Evolutionary conservation across 140 eudicot genomes (phyloP), one percentile per base, ranked within the genome.

Genomic region (Cichorium intybus): DNA sequence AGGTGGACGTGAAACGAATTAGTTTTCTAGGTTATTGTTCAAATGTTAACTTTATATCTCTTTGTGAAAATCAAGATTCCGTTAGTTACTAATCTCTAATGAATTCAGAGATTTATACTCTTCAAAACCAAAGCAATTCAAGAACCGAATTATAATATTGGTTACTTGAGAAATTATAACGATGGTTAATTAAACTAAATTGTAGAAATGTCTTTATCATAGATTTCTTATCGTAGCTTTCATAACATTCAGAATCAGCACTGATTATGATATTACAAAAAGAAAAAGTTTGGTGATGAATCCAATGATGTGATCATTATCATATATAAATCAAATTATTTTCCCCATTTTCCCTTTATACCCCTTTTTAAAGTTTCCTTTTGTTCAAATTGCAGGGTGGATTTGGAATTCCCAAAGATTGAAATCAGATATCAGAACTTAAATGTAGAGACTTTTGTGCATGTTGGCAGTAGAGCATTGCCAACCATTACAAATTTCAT

Each of bases 391-490:
- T 84, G 80, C 88, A 93, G 99, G 62, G 99, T 88, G 59, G 90
- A 90, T 83, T 68, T 93, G 86, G 93, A 83, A 27, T 93, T 93
- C 71, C 99, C 99, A 14, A 88, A 81, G 75, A 79, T 93, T 68
- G 97, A 93, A 80, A 90, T 93, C 29, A 77, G 99, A 71, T 93
- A 83, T 82, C 87, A 88, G 83, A 81, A 85, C 69, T 74, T 93
- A 67, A 78, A 75, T 24, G 95, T 88, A 27, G 91, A 88, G 75
- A 76, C 99, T 33, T 83, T 43, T 52, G 89, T 83, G 43, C 95
- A 88, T 79, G 88, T 86, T 56, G 99, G 99, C 47, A 85, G 90
- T 77, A 80, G 99, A 83, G 99, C 99, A 52, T 76, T 93, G 88
- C 99, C 99, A 56, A 93, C 99, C 14, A 88, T 93, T 68, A 80